Evolutionary conservation across 805 yeast species (phyloP).

Genomic region (Candida boleticola): DNA sequence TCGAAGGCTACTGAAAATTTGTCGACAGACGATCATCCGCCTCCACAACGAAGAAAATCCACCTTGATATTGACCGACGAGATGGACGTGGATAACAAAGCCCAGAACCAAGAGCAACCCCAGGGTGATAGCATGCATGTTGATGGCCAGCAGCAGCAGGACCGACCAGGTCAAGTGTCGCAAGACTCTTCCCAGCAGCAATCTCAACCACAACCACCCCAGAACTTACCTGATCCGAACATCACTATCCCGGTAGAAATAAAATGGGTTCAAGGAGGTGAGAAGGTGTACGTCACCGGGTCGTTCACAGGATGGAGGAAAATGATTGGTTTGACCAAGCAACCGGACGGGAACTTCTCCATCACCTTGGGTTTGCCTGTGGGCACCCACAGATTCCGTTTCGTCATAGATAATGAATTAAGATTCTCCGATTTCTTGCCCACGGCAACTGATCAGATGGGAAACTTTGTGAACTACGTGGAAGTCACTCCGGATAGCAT

Average conservation of each 20-base stretch:
- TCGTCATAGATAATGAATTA: constrained; percentile 91
- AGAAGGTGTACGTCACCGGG: constrained; percentile 92
- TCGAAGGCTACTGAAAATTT: constrained; percentile 16
- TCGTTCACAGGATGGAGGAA: constrained; percentile 98
- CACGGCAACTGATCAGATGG: constrained; percentile 97
- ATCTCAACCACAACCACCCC: constrained; percentile 7
- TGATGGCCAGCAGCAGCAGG: constrained; percentile 14
- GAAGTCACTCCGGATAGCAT: constrained; percentile 58
- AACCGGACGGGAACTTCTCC: constrained; percentile 53
- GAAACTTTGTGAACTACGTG: constrained; percentile 88
- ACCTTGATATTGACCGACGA: constrained; percentile 73
- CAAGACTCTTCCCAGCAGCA: constrained; percentile 5
- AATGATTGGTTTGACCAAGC: constrained; percentile 81
- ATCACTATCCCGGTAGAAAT: constrained; percentile 59
- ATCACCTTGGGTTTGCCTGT: constrained; percentile 78
- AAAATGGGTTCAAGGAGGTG: constrained; percentile 96
- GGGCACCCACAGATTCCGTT: constrained; percentile 91
- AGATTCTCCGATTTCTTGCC: constrained; percentile 85
- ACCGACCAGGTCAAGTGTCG: constrained; percentile 8
- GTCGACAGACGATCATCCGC: background rate
- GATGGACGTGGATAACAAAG: constrained; percentile 49
- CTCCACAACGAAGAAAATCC: constrained; percentile 53
- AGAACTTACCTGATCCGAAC: constrained; percentile 22
- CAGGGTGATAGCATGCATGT: constrained; percentile 20
- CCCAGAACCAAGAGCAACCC: constrained; percentile 31